Evolutionary conservation across 208 protist genomes (phyloP).

Genomic region (Trypanosoma lewisi): DNA sequence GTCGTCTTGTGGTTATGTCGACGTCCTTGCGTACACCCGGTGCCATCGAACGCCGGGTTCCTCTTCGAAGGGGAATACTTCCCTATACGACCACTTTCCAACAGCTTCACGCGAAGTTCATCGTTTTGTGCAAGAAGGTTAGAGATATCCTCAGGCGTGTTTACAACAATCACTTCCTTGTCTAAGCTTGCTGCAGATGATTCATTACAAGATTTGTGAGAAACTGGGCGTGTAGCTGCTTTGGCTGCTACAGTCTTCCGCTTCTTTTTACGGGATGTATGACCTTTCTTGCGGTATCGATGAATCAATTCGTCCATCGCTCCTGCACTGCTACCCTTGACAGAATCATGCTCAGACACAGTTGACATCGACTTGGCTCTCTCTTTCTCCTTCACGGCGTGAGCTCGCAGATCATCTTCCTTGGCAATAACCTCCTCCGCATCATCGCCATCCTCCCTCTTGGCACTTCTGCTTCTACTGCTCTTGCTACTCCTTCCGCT

Average conservation of each 20-base stretch:
- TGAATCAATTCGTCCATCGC: neutral
- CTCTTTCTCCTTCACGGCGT: no score
- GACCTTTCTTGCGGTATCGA: neutral
- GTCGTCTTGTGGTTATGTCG: slow-evolving; percentile 1
- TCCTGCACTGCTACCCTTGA: neutral
- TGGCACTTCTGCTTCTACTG: no score
- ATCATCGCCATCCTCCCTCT: neutral
- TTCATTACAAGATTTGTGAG: neutral
- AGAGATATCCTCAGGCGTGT: slow-evolving; percentile 22
- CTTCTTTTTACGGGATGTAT: neutral
- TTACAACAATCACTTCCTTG: slow-evolving; percentile 5
- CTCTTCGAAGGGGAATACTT: neutral
- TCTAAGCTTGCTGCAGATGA: neutral
- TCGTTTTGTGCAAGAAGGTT: slow-evolving; percentile 24
- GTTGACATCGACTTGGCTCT: neutral
- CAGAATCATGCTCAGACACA: neutral
- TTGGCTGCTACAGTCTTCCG: neutral
- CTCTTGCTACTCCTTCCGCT: no score
- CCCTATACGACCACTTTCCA: slow-evolving; percentile 5
- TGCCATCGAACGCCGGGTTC: neutral
- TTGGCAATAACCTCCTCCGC: neutral
- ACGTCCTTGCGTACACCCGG: neutral
- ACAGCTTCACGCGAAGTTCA: slow-evolving; percentile 18
- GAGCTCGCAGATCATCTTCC: no score
- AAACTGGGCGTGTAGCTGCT: neutral